Conservation (phyloP, 257 asterid species). For the Schizonepeta tenuifolia region DNA sequence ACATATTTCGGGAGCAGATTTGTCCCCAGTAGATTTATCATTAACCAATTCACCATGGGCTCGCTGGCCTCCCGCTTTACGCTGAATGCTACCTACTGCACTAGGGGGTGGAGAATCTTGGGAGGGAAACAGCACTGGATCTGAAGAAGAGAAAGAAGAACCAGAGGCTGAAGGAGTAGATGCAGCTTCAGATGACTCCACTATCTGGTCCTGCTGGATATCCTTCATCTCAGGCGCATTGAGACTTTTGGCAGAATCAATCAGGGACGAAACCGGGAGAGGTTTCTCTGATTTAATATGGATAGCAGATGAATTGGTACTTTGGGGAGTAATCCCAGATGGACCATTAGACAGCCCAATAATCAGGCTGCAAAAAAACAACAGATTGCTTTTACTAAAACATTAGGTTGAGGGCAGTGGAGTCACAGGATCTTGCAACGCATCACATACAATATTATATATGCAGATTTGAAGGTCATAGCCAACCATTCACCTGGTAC, state of each 20-base stretch:
- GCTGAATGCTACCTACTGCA: slow-evolving; percentile 44
- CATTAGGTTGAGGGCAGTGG: neutral
- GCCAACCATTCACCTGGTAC: slow-evolving; percentile 52
- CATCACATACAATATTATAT: slow-evolving; percentile 8
- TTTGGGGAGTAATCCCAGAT: slow-evolving; percentile 47
- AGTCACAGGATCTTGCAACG: neutral
- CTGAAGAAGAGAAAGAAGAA: slow-evolving; percentile 51
- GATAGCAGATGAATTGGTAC: slow-evolving; percentile 40
- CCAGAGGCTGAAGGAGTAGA: slow-evolving; percentile 43
- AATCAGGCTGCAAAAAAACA: slow-evolving; percentile 56
- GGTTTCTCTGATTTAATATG: slow-evolving; percentile 44
- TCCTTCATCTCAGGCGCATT: slow-evolving; percentile 36
- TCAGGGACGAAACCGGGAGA: slow-evolving; percentile 35
- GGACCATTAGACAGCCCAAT: slow-evolving; percentile 53
- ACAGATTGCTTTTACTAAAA: slow-evolving; percentile 28
- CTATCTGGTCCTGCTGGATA: slow-evolving; percentile 40
- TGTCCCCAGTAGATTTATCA: slow-evolving; percentile 45
- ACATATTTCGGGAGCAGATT: slow-evolving; percentile 44
- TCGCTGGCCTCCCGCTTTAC: slow-evolving; percentile 45
- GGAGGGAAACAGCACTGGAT: slow-evolving; percentile 51
- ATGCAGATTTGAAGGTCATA: slow-evolving; percentile 24
- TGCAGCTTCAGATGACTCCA: slow-evolving; percentile 37
- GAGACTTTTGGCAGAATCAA: slow-evolving; percentile 40
- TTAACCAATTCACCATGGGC: slow-evolving; percentile 39
- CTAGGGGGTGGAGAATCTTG: slow-evolving; percentile 46